Conservation (phyloP, 169 alveolate genomes). For the Eimeria tenella region DNA sequence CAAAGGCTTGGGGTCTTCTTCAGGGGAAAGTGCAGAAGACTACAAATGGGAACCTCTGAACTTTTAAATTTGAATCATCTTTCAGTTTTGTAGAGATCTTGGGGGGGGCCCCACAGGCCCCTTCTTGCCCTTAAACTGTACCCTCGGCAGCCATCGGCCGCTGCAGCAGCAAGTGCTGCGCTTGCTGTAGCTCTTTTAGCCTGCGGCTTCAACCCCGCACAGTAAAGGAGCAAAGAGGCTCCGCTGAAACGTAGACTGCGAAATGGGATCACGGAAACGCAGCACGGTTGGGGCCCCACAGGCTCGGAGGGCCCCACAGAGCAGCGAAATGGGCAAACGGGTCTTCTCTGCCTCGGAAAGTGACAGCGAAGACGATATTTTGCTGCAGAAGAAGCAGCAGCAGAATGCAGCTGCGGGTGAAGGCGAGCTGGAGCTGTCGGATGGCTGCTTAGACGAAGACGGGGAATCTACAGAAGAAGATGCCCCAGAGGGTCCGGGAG, state of each 20-base stretch:
- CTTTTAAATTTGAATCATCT: too few relatives aligned
- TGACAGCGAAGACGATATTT: not conserved
- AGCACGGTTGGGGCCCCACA: too few relatives aligned
- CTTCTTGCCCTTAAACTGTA: too few relatives aligned
- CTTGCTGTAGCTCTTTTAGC: not conserved
- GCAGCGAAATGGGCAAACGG: not conserved
- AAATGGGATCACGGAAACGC: too few relatives aligned
- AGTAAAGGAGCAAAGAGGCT: too few relatives aligned
- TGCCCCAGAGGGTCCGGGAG: not conserved
- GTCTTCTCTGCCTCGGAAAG: not conserved
- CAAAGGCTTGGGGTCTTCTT: not conserved
- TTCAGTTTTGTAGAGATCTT: too few relatives aligned
- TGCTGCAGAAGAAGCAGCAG: not conserved
- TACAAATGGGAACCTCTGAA: too few relatives aligned
- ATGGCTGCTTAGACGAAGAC: not conserved
- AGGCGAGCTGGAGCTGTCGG: not conserved
- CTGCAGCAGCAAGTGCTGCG: not conserved
- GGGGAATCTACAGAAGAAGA: not conserved
- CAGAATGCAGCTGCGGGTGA: not conserved
- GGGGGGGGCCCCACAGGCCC: too few relatives aligned
- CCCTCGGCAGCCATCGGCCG: not conserved
- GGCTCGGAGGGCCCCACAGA: not conserved
- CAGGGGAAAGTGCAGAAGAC: not conserved
- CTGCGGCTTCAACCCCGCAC: too few relatives aligned
- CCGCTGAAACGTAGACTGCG: too few relatives aligned